These are phyloP conservation scores for Paraphoma sp. DNA, from an alignment of 2,329 filamentous ascomycete species.

Conservation along the genomic window DNA sequence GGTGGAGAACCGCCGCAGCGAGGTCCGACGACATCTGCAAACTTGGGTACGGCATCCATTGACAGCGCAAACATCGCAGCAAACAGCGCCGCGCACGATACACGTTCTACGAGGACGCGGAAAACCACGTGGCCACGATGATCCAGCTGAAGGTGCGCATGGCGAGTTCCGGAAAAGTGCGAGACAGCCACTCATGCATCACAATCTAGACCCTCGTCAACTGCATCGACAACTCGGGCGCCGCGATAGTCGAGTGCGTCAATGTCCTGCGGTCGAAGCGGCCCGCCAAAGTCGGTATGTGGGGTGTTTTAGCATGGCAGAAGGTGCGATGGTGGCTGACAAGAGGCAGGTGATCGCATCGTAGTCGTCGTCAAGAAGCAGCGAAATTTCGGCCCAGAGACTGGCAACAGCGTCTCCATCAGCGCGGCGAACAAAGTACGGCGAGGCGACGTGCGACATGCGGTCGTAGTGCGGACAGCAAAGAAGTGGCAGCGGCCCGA, in stretches of 20 bases:
- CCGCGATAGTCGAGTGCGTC: constrained; percentile 94
- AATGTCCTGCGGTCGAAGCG: constrained; percentile 91
- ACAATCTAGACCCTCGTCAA: constrained; percentile 82
- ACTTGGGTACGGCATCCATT: constrained; percentile 10
- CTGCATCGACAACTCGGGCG: constrained; percentile 99
- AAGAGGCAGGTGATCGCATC: constrained; percentile 81
- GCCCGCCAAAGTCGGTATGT: constrained; percentile 84
- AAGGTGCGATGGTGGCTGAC: constrained; percentile 14
- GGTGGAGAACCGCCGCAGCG: constrained; percentile 6
- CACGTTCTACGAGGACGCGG: background rate
- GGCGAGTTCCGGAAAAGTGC: background rate
- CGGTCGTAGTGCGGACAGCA: constrained; percentile 88
- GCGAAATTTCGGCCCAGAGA: constrained; percentile 75
- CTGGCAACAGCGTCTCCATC: constrained; percentile 73
- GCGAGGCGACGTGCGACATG: constrained; percentile 94
- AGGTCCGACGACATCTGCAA: constrained; percentile 23
- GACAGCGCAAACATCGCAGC: constrained; percentile 9
- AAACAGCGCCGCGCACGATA: constrained; percentile 7
- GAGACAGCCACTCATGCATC: constrained; percentile 61
- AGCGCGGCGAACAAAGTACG: constrained; percentile 89
- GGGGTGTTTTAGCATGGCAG: background rate
- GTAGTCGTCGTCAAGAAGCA: constrained; percentile 98
- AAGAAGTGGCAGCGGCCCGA: constrained; percentile 88
- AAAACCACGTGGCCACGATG: constrained; percentile 33
- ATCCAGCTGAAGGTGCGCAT: constrained; percentile 49